Conservation (phyloP, 371 early-diverging fungal genomes). For the Thermomucor indicae-seudaticae region DNA sequence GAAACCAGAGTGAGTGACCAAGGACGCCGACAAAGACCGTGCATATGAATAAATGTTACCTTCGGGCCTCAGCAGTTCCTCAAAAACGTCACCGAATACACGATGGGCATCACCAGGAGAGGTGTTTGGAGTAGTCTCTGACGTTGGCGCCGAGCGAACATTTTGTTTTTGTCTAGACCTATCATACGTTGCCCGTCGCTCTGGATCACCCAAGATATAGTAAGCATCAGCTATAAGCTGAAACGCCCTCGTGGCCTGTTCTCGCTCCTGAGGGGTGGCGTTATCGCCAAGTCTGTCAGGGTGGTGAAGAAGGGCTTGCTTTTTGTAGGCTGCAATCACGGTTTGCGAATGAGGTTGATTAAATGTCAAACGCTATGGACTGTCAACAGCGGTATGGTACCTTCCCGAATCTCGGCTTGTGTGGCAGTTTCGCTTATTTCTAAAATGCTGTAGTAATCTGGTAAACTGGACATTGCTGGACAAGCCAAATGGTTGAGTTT, state of each 20-base stretch:
- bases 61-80: constrained; percentile 26
- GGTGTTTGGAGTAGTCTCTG: constrained; percentile 4
- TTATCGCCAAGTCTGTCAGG: constrained; percentile 70
- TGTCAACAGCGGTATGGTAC: constrained; percentile 1
- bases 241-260: constrained; percentile 71
- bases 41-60: constrained; percentile 8
- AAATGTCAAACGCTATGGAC: neutral
- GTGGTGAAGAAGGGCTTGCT: constrained; percentile 70
- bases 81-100: constrained; percentile 30
- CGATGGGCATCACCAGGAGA: constrained; percentile 15
- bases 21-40: neutral
- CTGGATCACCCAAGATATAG: constrained; percentile 70
- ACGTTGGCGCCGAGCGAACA: neutral
- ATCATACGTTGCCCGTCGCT: constrained; percentile 77
- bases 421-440: constrained; percentile 18
- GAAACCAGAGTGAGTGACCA: neutral
- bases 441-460: constrained; percentile 30
- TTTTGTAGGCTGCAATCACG: constrained; percentile 60
- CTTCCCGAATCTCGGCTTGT: constrained; percentile 25
- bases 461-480: constrained; percentile 21
- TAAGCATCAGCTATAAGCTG: constrained; percentile 80
- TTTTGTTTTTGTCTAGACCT: constrained; percentile 44
- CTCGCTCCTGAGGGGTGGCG: constrained; percentile 56
- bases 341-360: neutral
- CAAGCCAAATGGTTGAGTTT: too few species aligned